phyloP scores from a whole-genome alignment of 2,329 filamentous ascomycete species.

The Nemania diffusa region DNA sequence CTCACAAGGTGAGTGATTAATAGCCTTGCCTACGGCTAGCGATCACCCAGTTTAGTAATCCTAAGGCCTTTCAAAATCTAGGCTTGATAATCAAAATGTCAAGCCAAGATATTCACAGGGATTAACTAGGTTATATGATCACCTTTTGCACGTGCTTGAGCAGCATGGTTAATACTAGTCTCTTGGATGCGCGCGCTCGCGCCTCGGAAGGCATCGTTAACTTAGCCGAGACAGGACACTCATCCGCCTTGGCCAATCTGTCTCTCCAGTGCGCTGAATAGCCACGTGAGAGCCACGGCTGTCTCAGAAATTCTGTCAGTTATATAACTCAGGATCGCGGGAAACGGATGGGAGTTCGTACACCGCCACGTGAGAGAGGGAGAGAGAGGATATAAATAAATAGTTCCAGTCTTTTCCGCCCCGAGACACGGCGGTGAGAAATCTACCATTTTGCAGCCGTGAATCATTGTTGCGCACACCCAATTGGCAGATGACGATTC shows the following conservation, averaged over 20 bases:
- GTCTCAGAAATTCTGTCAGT: neutral
- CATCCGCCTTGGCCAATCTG: neutral
- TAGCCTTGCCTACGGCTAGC: neutral
- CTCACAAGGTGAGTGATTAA: neutral
- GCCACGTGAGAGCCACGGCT: constrained; percentile 6
- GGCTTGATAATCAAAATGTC: neutral
- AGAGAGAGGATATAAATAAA: neutral
- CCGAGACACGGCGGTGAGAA: constrained; percentile 7
- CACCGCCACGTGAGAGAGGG: constrained; percentile 1
- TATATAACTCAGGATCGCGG: neutral
- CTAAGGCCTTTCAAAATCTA: neutral
- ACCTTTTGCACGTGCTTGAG: neutral
- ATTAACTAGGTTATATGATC: neutral
- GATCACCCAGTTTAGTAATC: neutral
- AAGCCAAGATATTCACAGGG: neutral
- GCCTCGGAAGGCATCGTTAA: neutral
- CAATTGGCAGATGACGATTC: constrained; percentile 14
- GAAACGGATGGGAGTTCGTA: neutral
- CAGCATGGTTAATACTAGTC: neutral
- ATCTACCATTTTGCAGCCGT: neutral
- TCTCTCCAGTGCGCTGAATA: neutral
- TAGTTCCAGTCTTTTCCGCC: constrained; percentile 7
- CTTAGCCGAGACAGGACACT: neutral
- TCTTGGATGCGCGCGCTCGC: neutral
- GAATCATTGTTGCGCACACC: constrained; percentile 6